Conservation (phyloP, 2,329 filamentous ascomycete species). For the Trichoderma gracile region DNA sequence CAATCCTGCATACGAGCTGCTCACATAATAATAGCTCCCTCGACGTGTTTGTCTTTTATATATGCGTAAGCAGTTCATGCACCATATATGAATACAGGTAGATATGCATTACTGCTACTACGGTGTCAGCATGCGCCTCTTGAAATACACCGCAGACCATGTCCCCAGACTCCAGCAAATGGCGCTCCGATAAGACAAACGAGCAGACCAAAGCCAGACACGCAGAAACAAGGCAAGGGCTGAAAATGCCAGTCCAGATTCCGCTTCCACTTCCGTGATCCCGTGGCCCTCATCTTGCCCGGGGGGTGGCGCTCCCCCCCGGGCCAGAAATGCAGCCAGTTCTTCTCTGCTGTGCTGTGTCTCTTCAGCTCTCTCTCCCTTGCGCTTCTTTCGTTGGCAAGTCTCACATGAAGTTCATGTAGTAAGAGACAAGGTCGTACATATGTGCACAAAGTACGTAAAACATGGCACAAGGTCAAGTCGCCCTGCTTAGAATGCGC, state of each 20-base stretch:
- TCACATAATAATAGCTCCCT: no score
- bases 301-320: neutral
- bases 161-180: slow-evolving; percentile 6
- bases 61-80: no score
- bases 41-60: no score
- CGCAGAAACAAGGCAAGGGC: neutral
- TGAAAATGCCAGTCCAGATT: slow-evolving; percentile 7
- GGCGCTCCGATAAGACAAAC: slow-evolving; percentile 8
- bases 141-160: neutral
- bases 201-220: neutral
- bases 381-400: neutral
- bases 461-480: no score
- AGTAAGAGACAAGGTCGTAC: no score
- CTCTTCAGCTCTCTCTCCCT: slow-evolving; percentile 6
- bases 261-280: slow-evolving; percentile 1
- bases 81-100: no score
- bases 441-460: no score
- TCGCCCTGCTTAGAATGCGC: no score
- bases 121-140: no score
- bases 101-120: no score
- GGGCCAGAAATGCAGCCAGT: neutral
- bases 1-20: neutral
- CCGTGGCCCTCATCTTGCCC: slow-evolving; percentile 4
- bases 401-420: no score
- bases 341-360: neutral